Conservation (phyloP, 495 filamentous ascomycete species). For the Penicillium lividum region DNA sequence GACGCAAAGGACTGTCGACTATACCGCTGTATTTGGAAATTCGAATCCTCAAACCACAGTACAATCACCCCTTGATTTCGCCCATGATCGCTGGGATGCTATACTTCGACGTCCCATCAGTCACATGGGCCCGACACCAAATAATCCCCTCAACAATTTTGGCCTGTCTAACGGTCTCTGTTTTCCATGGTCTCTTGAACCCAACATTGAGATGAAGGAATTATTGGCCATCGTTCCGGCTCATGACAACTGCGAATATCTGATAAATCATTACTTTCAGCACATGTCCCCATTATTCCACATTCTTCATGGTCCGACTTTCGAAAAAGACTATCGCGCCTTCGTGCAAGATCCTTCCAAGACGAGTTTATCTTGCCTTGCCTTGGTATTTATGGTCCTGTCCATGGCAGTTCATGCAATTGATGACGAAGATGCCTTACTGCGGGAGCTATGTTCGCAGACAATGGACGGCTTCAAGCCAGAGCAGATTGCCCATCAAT, state of each 20-base stretch:
- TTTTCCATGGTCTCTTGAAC: conserved; percentile 9
- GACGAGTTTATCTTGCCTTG: conserved; percentile 20
- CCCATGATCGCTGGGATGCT: too few relatives aligned
- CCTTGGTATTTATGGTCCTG: conserved; percentile 21
- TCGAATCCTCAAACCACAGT: too few relatives aligned
- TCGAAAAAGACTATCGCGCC: conserved; percentile 19
- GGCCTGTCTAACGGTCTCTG: background rate
- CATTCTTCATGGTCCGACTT: conserved; percentile 30
- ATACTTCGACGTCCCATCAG: too few relatives aligned
- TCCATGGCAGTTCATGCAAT: conserved; percentile 16
- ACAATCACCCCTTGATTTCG: too few relatives aligned
- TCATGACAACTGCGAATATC: conserved; percentile 17
- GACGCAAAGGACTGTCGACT: background rate
- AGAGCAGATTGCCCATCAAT: too few relatives aligned
- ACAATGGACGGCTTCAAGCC: background rate
- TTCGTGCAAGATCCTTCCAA: conserved; percentile 13
- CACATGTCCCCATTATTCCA: conserved; percentile 18
- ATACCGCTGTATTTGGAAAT: too few relatives aligned
- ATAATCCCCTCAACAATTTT: too few relatives aligned
- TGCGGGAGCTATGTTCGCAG: conserved; percentile 11
- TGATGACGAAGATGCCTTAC: conserved; percentile 14
- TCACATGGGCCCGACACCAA: too few relatives aligned
- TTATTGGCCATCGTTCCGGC: conserved; percentile 17
- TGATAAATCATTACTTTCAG: conserved; percentile 21
- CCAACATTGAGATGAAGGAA: conserved; percentile 7